Evolutionary conservation across 139 green algal species (phyloP), one percentile per base, ranked within the genome.

Genomic region (Chlorella sp.): DNA sequence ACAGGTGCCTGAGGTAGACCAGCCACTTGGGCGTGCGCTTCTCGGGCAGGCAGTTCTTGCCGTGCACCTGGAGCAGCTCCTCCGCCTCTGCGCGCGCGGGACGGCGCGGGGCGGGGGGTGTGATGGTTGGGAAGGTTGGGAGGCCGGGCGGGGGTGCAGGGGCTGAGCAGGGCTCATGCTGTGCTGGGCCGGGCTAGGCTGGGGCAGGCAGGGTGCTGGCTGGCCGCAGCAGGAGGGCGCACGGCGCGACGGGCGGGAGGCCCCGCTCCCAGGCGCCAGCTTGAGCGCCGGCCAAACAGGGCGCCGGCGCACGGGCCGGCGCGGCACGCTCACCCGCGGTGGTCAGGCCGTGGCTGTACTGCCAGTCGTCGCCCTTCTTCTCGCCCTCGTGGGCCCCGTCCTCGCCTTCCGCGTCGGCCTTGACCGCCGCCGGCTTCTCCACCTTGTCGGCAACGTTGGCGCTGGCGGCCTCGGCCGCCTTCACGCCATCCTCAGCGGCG

Each of bases 21-120:
- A 93, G 53, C 84, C 83, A 88, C 38, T 87, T 88, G 63, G 79
- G 65, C 14, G 69, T 83, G 31, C 51, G 66, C 86, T 96, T 96
- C 84, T 95, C 89, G 61, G 85, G 71, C 29, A 97, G 84, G 84
- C 94, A 88, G 50, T 97, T 97, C 56, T 74, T 74, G 27, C 92
- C 92, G 48, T 82, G 87, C n/a, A 83, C 21, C 7, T 42, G 23
- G 8, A 93, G 74, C 35, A 91, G 85, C n/a, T 62, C 29, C 31
- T 68, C 77, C 1, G 91, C 91, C 88, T 96, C 91, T 90, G 86
- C 76, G 60, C 63, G 35, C 3, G 62, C 25, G 35, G 43, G 51
- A 50, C n/a, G 19, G 19, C 7, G 9, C 36, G 5, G n/a, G 31
- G 35, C 1, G 23, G 46, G 64, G 12, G 12, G 29, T 12, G 35